These are phyloP conservation scores for Monosporascus ibericus DNA, from an alignment of 2,329 filamentous ascomycete species.

Conservation along the genomic window DNA sequence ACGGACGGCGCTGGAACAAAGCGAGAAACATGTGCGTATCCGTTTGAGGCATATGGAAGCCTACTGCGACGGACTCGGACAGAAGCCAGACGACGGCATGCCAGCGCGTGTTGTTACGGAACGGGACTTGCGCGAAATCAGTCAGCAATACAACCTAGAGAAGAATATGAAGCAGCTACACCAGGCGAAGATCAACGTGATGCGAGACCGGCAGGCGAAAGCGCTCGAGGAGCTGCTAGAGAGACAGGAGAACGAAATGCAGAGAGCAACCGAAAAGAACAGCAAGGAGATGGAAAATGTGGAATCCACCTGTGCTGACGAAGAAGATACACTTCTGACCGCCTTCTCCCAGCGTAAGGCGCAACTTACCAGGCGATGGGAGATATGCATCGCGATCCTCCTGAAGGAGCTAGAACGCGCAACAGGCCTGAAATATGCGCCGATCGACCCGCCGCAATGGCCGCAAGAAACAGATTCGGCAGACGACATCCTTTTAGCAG, in stretches of 20 bases:
- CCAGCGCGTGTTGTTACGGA: constrained; percentile 52
- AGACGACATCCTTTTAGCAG: constrained; percentile 15
- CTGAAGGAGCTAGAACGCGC: constrained; percentile 45
- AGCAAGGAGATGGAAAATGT: constrained; percentile 43
- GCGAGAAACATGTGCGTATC: constrained; percentile 49
- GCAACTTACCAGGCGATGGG: constrained; percentile 45
- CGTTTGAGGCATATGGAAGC: constrained; percentile 62
- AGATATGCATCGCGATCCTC: constrained; percentile 45
- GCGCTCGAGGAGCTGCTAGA: constrained; percentile 53
- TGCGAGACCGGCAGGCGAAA: constrained; percentile 58
- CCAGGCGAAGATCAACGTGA: constrained; percentile 56
- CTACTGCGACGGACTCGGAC: constrained; percentile 52
- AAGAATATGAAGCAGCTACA: constrained; percentile 55
- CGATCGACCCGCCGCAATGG: constrained; percentile 35
- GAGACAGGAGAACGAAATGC: constrained; percentile 47
- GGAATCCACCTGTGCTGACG: constrained; percentile 39
- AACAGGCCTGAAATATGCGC: constrained; percentile 36
- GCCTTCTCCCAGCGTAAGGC: constrained; percentile 40
- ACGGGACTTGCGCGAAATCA: constrained; percentile 51
- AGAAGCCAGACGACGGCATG: constrained; percentile 31
- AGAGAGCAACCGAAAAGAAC: constrained; percentile 38
- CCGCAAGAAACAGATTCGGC: constrained; percentile 22
- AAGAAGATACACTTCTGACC: constrained; percentile 41
- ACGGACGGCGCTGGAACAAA: constrained; percentile 46
- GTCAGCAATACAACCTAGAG: constrained; percentile 54